Conservation (phyloP, 2,329 filamentous ascomycete species). For the Fusarium tanahbumbuense region DNA sequence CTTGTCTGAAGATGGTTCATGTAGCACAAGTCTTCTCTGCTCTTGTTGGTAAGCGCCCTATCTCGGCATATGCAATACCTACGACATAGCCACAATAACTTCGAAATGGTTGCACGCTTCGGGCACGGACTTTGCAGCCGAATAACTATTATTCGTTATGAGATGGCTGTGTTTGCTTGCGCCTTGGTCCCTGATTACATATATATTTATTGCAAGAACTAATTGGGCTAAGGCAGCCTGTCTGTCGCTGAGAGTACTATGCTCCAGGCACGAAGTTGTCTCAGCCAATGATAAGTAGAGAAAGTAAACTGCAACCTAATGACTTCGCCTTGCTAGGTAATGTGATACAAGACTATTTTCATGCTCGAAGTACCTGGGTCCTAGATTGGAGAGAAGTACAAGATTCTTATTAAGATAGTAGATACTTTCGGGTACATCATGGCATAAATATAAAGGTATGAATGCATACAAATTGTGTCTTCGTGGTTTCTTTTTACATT, state of each 20-base stretch:
- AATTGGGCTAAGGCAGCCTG: not conserved
- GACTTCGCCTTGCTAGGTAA: not conserved
- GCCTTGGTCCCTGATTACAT: not conserved
- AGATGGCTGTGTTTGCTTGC: conserved; percentile 5
- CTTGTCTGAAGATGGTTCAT: not conserved
- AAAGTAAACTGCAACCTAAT: not conserved
- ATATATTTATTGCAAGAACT: not conserved
- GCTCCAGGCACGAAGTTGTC: not conserved
- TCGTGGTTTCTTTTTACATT: not conserved
- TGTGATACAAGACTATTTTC: not conserved
- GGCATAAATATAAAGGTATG: not conserved
- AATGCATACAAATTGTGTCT: not conserved
- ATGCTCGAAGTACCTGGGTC: not conserved
- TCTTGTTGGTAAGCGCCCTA: conserved; percentile 16
- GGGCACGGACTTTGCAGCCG: not conserved
- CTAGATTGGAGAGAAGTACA: not conserved
- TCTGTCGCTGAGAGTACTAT: not conserved
- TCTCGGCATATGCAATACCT: not conserved
- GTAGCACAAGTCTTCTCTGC: not conserved
- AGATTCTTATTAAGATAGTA: not conserved
- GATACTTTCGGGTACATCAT: not conserved
- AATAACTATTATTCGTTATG: not conserved
- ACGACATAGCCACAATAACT: conserved; percentile 18
- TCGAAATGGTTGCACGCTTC: not conserved
- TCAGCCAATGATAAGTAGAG: not conserved